A percentile compares a stretch with the other conserved stretches of the same genome.
Conservation (phyloP, 2,329 filamentous ascomycete genomes). For the Colletotrichum aenigma region DNA sequence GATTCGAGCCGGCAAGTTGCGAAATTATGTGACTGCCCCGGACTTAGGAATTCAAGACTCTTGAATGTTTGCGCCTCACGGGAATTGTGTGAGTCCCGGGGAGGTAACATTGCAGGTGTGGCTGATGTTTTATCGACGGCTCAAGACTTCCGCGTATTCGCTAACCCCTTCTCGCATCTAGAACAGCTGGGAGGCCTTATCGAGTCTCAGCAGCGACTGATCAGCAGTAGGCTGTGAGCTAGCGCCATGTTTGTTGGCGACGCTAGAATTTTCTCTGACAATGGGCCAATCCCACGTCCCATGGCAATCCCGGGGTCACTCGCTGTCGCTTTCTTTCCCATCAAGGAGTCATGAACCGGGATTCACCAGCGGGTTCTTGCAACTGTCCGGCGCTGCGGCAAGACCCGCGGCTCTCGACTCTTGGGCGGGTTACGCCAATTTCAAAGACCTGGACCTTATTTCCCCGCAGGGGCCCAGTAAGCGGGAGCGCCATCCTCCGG, state of each 20-base stretch:
- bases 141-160: background rate
- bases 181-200: background rate
- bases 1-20: background rate
- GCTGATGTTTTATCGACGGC: background rate
- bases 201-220: background rate
- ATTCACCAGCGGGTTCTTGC: background rate
- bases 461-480: background rate
- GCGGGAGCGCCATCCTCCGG: conserved; percentile 3
- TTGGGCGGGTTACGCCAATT: background rate
- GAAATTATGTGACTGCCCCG: background rate
- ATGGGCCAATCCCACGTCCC: background rate
- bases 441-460: background rate
- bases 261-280: background rate
- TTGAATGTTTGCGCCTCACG: background rate
- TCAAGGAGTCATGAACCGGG: background rate
- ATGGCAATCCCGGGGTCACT: background rate
- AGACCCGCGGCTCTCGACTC: background rate
- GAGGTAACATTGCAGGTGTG: background rate
- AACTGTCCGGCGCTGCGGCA: background rate
- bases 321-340: background rate
- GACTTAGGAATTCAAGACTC: background rate
- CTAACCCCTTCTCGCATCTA: background rate
- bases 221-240: background rate
- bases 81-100: background rate
- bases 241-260: background rate